These are phyloP conservation scores for Aspergillus fumigatus DNA, from an alignment of 2,329 filamentous ascomycete genomes.

Conservation along the genomic window DNA sequence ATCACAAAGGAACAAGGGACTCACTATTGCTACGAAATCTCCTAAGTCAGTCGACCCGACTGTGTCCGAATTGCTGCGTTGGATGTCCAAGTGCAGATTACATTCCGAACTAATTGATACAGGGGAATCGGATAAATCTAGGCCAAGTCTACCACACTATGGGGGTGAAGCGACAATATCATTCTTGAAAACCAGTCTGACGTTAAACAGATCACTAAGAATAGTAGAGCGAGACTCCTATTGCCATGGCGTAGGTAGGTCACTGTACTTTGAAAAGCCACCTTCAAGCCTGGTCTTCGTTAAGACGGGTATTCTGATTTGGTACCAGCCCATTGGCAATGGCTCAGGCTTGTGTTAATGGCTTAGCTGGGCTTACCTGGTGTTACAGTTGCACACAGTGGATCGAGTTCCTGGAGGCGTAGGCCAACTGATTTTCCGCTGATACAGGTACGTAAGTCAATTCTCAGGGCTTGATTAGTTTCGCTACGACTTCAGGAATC, in stretches of 20 bases:
- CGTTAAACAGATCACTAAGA: not conserved
- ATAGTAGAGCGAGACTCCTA: not conserved
- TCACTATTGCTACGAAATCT: not conserved
- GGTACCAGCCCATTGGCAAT: constrained; percentile 21
- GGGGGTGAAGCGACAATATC: no score
- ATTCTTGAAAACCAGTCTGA: not conserved
- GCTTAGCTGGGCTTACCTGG: not conserved
- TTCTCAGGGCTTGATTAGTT: not conserved
- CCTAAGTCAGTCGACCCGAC: not conserved
- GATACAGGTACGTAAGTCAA: not conserved
- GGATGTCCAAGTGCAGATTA: not conserved
- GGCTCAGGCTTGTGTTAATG: constrained; percentile 9
- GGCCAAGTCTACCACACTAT: not conserved
- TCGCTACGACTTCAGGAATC: not conserved
- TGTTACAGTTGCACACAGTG: constrained; percentile 3
- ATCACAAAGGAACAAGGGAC: not conserved
- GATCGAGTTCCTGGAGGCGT: constrained; percentile 5
- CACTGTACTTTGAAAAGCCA: not conserved
- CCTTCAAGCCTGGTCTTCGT: not conserved
- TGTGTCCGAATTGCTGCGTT: not conserved
- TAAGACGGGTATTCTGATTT: constrained; percentile 10
- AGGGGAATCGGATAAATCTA: not conserved
- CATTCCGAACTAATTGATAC: not conserved
- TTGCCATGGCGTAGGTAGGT: not conserved
- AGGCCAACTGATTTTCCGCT: not conserved